Evolutionary conservation across 306 rosid genomes (phyloP).

Genomic region (Betula pendula): DNA sequence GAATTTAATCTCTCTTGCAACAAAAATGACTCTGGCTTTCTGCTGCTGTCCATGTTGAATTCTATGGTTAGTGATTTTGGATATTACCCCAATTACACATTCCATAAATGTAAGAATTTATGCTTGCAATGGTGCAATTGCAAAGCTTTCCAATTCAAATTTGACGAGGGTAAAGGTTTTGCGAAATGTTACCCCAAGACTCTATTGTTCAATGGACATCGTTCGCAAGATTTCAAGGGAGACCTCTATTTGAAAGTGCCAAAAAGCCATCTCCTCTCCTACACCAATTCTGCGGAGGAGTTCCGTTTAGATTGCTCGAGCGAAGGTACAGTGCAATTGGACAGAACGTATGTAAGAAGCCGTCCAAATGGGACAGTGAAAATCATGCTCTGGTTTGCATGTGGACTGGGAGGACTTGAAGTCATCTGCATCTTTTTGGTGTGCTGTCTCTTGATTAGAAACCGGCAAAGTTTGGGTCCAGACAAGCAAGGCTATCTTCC

Average conservation of each 20-base stretch:
- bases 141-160: slow-evolving; percentile 39
- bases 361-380: slow-evolving; percentile 22
- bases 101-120: slow-evolving; percentile 27
- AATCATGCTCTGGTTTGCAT: slow-evolving; percentile 40
- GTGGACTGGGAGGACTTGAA: slow-evolving; percentile 52
- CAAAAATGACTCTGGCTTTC: slow-evolving; percentile 23
- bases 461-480: not conserved
- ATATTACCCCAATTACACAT: slow-evolving; percentile 32
- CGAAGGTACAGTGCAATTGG: not conserved
- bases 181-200: slow-evolving; percentile 46
- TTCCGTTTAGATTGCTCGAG: not conserved
- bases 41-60: slow-evolving; percentile 32
- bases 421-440: slow-evolving; percentile 36
- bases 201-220: slow-evolving; percentile 44
- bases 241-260: slow-evolving; percentile 46
- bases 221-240: slow-evolving; percentile 31
- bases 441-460: slow-evolving; percentile 27
- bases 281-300: not conserved
- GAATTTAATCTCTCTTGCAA: slow-evolving; percentile 34
- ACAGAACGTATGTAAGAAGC: slow-evolving; percentile 17
- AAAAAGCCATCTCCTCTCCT: slow-evolving; percentile 2
- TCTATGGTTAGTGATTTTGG: slow-evolving; percentile 48
- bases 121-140: slow-evolving; percentile 45
- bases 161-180: not conserved
- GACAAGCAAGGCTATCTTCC: slow-evolving; percentile 30